phyloP scores from a whole-genome alignment of 2,329 filamentous ascomycete genomes.

The Pseudocercospora macadamiae region DNA sequence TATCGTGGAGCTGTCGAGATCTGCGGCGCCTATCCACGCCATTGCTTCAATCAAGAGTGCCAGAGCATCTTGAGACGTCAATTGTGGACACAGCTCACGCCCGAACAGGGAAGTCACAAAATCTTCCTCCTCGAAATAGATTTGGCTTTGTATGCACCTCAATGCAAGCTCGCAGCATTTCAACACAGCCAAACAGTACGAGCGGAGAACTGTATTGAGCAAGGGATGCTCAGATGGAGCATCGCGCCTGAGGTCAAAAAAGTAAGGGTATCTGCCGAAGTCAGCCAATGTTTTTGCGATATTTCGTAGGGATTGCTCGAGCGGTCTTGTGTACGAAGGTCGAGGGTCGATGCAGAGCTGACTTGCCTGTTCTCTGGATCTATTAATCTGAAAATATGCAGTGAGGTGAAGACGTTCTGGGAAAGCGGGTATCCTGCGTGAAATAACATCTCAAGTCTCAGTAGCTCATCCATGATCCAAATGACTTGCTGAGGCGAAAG shows the following conservation, averaged over 20 bases:
- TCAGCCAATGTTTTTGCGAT: no score
- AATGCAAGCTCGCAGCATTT: slow-evolving; percentile 83
- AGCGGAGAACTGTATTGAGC: slow-evolving; percentile 68
- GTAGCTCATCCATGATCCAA: slow-evolving; percentile 90
- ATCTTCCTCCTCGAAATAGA: slow-evolving; percentile 97
- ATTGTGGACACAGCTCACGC: slow-evolving; percentile 69
- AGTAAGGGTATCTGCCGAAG: not conserved
- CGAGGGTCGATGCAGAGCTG: slow-evolving; percentile 43
- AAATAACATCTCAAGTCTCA: slow-evolving; percentile 96
- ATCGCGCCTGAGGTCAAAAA: slow-evolving; percentile 38
- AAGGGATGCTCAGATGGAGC: slow-evolving; percentile 44
- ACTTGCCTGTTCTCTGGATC: slow-evolving; percentile 58
- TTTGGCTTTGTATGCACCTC: slow-evolving; percentile 74
- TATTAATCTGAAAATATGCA: slow-evolving; percentile 84
- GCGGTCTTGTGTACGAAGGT: not conserved
- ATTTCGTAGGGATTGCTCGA: no score
- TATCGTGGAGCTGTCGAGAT: not conserved
- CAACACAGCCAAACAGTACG: slow-evolving; percentile 82
- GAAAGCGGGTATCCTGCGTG: slow-evolving; percentile 94
- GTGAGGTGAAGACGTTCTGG: slow-evolving; percentile 89
- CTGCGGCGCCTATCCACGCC: slow-evolving; percentile 47
- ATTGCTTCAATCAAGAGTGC: slow-evolving; percentile 59
- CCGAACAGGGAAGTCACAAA: slow-evolving; percentile 93
- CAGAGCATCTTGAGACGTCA: slow-evolving; percentile 62
- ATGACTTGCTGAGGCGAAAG: slow-evolving; percentile 63